Evolutionary conservation across 2,329 filamentous ascomycete genomes (phyloP), one percentile per base, ranked within the genome.

Genomic region (Magnaporthiopsis rhizophila): DNA sequence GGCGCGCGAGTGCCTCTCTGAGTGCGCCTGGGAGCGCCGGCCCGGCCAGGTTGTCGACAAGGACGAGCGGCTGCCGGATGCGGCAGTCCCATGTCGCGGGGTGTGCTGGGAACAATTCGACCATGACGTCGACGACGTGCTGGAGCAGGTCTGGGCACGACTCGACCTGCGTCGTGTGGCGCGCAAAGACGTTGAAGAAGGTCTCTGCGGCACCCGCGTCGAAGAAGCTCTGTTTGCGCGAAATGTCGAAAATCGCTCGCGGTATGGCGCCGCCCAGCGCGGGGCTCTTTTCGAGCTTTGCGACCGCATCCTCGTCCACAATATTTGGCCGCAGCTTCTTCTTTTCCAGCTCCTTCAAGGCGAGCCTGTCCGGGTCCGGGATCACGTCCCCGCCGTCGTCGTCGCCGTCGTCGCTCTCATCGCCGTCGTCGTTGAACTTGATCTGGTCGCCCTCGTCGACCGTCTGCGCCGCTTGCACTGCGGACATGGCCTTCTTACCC

Each of bases 191-290:
- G 71, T 89, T 80, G 75, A 95, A 98, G 76, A 97, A 97, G 28
- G 83, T 78, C 70, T 89, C 87, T 3, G 87, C 91, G 8, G 92
- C 81, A 0, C 80, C 78, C 1, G 86, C 76, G 66, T 84, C 85
- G 73, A 88, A 86, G 68, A 90, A 87, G 63, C 89, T 84, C 70
- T 97, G 88, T 74, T 89, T 91, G 78, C 87, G 87, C 7, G 92
- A 89, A 28, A 91, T 86, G 71, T 97, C 92, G 72, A 97, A 97
- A 61, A 99, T 91, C 56, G 94, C 92, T 64, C 92, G 84, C 2
- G 95, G 93, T 69, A 99, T 97, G 21, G 92, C 95, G n/a, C 95
- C 95, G 66, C 90, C 91, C 67, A 97, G 82, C 12, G 92, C 92
- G 4, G 94, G 92, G 61, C 92, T 94, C 65, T 86, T 86, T 71